Evolutionary conservation across 495 filamentous ascomycete genomes (phyloP), one percentile per base, ranked within the genome.

Genomic region (Trichoderma reesei): DNA sequence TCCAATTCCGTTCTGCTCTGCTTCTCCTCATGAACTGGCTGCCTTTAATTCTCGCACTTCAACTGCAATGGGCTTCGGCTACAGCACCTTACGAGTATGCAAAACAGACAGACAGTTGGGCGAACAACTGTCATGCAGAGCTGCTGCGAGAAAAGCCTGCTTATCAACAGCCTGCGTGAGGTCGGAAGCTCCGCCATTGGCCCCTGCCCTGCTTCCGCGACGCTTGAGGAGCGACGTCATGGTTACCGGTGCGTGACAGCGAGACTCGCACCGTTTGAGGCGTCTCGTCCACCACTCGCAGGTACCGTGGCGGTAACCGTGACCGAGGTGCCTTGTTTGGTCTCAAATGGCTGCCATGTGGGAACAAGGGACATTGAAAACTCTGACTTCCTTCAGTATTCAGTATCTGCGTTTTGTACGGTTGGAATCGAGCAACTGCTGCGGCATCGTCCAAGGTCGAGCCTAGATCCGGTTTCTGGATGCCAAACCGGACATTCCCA

Each of bases 181-280:
- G 51, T 56, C 51, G 34, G 20, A 56, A 56, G 51, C 51, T 56
- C 51, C 51, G 51, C 51, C 51, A 56, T 56, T 33, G 48, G 51
- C 51, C 31, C 51, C 13, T 7, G 31, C 26, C 2, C 26, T 51
- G 20, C 10, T 26, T 5, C 6, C 18, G 46, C 7, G 20, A 14
- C 7, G 26, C 5, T 33, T 13, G 51, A 7, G 10, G 51, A 31
- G n/a, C 20, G 20, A 56, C 51, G 51, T 56, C 51, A 56, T 56
- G 26, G 31, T 56, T 51, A 51, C 46, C 18, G 46, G 20, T 5
- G 16, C 46, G 46, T 51, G 51, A 56, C 51, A 56, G 26, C 51
- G 9, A 56, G 10, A 56, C 51, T 11, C 34, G 51, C 11, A 33
- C 26, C 20, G n/a, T 18, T 26, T 16, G 16, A 51, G 16, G 46